Base-by-base conservation (phyloP, 805 yeast species). In the Candida endomychidarum region DNA sequence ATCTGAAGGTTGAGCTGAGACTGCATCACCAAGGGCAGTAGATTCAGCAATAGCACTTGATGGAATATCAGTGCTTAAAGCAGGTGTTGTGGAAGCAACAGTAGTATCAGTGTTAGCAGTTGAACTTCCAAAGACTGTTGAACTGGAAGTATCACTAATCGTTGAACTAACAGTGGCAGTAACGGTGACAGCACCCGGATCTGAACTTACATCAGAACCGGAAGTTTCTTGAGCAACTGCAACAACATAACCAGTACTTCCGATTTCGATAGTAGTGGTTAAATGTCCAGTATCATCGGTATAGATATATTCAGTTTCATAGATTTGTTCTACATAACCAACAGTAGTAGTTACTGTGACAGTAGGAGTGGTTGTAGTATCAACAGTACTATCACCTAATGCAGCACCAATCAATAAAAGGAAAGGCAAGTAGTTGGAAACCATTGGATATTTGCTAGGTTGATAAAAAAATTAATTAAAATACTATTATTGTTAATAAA, bases 311-410 rank as follows among this genome's bases (percentile, higher is more conserved):
- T 42, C 57, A 4, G 65, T 56, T 20, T 52, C 62, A 36, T 41
- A 56, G 17, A 63, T 43, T 17, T 52, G 53, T 34, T 53, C 63
- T n/a, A 52, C 41, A 18, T 46, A 49, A 5, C 52, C 57, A 6
- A 59, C 51, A 9, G 65, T 59, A 14, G 59, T 58, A 14, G 69
- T 58, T 15, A 47, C 49, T 1, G 71, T 63, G 8, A 57, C 61
- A 8, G 58, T 51, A 16, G 60, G 58, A 16, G 66, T 60, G 12
- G 46, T 40, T 23, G 65, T 60, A 7, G 22, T 20, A 19, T 53
- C 50, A 10, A 59, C 54, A n/a, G 59, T 54, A 7, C 42, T 36
- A 21, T 40, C 45, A 32, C 42, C 45, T 15, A 41, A 18, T 15
- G 39, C 48, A 30, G 25, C 42, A 23, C 42, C 47, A 31, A 30